phyloP scores from a whole-genome alignment of 2,329 filamentous ascomycete species.

The Phymatotrichopsis omnivora region DNA sequence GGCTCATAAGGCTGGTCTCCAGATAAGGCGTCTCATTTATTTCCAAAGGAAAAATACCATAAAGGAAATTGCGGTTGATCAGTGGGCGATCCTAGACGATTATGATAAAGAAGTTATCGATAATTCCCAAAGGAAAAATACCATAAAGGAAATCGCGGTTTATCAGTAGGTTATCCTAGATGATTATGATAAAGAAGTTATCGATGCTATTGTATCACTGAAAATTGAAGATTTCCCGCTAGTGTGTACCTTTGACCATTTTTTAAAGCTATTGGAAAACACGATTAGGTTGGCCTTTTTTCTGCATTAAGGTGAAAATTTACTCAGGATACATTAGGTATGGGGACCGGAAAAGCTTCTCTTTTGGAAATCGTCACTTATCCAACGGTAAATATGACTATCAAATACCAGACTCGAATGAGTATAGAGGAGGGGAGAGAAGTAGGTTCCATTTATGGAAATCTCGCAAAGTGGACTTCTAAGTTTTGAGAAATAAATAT shows the following conservation, averaged over 20 bases:
- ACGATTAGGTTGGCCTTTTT: slow-evolving; percentile 14
- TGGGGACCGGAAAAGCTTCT: slow-evolving; percentile 15
- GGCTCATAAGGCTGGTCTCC: slow-evolving; percentile 30
- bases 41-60: slow-evolving; percentile 15
- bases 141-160: neutral
- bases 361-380: neutral
- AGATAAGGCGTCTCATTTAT: slow-evolving; percentile 31
- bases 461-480: slow-evolving; percentile 31
- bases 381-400: too few relatives aligned
- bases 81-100: too few relatives aligned
- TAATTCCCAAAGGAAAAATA: slow-evolving; percentile 27
- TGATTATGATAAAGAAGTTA: slow-evolving; percentile 12
- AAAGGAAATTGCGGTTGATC: neutral
- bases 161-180: too few relatives aligned
- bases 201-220: slow-evolving; percentile 25
- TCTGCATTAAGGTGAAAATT: neutral
- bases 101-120: neutral
- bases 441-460: too few relatives aligned
- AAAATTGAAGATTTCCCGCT: slow-evolving; percentile 31
- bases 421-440: neutral
- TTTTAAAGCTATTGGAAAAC: slow-evolving; percentile 28
- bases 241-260: slow-evolving; percentile 33
- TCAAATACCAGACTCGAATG: neutral
- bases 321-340: slow-evolving; percentile 4
- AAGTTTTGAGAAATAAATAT: slow-evolving; percentile 31